phyloP scores from a whole-genome alignment of 352 stramenopile genomes.

The Phytopythium litorale region DNA sequence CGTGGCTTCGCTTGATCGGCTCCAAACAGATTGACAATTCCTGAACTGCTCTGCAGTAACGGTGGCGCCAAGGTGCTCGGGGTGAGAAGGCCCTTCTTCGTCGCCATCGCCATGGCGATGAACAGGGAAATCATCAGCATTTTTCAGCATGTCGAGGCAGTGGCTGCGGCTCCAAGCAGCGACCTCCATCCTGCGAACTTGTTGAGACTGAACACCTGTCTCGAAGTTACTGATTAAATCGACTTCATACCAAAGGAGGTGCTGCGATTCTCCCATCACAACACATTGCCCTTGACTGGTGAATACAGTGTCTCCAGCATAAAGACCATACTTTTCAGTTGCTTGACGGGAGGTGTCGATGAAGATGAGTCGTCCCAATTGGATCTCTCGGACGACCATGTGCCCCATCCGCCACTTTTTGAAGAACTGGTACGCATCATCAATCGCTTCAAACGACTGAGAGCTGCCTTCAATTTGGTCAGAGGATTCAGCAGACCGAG shows the following conservation, averaged over 20 bases:
- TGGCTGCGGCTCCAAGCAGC: conserved; percentile 44
- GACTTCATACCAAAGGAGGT: conserved; percentile 71
- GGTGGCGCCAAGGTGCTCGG: not conserved
- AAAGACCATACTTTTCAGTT: conserved; percentile 35
- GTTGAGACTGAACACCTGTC: not conserved
- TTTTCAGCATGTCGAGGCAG: conserved; percentile 42
- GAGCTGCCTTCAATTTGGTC: not conserved
- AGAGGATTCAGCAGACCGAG: not conserved
- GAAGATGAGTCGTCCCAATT: conserved; percentile 26
- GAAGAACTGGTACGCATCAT: conserved; percentile 24
- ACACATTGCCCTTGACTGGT: conserved; percentile 51
- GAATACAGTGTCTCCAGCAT: conserved; percentile 50
- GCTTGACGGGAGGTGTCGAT: conserved; percentile 27
- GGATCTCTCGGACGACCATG: conserved; percentile 28
- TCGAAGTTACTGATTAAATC: conserved; percentile 11
- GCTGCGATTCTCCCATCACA: conserved; percentile 52
- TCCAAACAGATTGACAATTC: not conserved
- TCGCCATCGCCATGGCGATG: conserved; percentile 21
- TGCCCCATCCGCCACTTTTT: conserved; percentile 21
- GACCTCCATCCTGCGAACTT: conserved; percentile 4
- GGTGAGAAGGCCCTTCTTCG: not conserved
- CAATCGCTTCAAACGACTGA: not conserved
- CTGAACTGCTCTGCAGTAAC: not conserved
- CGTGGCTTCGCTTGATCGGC: not conserved
- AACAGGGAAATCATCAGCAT: conserved; percentile 40